Evolutionary conservation across 1,139 yeast species (phyloP), one percentile per base, ranked within the genome.

Genomic region (Geotrichum reessii): DNA sequence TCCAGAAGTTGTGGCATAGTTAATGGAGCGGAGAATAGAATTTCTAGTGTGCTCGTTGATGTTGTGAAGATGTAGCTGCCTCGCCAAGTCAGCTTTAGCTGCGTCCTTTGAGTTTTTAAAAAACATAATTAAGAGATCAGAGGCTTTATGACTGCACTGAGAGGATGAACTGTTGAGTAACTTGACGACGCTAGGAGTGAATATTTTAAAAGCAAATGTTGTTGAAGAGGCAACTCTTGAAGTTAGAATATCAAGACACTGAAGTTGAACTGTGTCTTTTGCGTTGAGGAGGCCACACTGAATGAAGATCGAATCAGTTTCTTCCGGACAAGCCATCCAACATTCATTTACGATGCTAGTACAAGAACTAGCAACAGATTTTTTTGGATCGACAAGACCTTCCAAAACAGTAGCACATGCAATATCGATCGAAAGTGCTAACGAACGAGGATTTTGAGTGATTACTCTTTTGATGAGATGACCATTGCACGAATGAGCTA

Each of bases 401-500:
- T 77, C 78, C 14, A 87, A 72, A 25, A 87, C 70, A 11, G 82
- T 75, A 0, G 93, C 92, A 14, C 85, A 72, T 2, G 84, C 81
- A 27, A 76, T 72, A 53, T 73, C 76, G 33, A 83, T 77, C 48
- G 81, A 80, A 1, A 74, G 74, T 58, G 76, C 76, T 51, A 91
- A 75, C 1, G 80, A 75, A 1, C 78, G 76, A 0, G 83, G 78
- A 63, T 87, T 85, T 73, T 89, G 97, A 71, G 85, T 82, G 56
- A 87, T 83, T 1, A 88, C 83, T 21, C 97, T 77, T 65, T 87
- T 88, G 31, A 88, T 81, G 53, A 90, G 73, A 68, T 90, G 93
- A 61, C 92, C 86, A 11, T 87, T 71, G 11, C 90, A 80, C 14
- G 89, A 83, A 68, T 88, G 87, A 1, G 87, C 80, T 47, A 76